These are phyloP conservation scores for Phascolomyces articulosus DNA, from an alignment of 371 early-diverging fungal species.

Conservation along the genomic window DNA sequence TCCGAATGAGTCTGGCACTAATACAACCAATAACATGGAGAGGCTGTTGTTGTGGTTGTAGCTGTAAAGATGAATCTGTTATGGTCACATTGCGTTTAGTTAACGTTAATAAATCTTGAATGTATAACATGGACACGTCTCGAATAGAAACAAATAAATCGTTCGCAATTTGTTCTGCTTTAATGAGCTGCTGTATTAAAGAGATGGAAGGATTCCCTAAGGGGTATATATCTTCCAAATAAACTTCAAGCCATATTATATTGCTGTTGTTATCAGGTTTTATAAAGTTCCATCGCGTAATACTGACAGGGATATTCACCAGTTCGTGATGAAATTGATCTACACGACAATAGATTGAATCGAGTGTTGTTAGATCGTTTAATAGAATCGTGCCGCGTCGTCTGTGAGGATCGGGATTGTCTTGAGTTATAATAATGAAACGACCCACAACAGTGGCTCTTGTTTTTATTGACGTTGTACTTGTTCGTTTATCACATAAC, in stretches of 20 bases:
- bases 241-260: constrained; percentile 12
- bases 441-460: constrained; percentile 4
- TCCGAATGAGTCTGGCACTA: background rate
- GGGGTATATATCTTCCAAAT: constrained; percentile 3
- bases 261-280: background rate
- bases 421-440: background rate
- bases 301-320: background rate
- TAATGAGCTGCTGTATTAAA: background rate
- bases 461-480: background rate
- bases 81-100: background rate
- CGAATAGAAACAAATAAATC: background rate
- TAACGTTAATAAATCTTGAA: background rate
- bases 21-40: background rate
- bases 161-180: background rate
- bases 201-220: background rate
- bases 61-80: background rate
- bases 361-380: constrained; percentile 1
- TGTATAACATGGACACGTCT: background rate
- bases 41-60: background rate
- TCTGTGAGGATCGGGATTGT: background rate
- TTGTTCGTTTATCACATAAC: background rate
- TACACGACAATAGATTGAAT: constrained; percentile 12
- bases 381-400: constrained; percentile 10
- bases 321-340: constrained; percentile 14
- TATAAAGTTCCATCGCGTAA: constrained; percentile 22